Conservation (phyloP, 2,329 filamentous ascomycete genomes). For the Aspergillus ochraceoroseus region DNA sequence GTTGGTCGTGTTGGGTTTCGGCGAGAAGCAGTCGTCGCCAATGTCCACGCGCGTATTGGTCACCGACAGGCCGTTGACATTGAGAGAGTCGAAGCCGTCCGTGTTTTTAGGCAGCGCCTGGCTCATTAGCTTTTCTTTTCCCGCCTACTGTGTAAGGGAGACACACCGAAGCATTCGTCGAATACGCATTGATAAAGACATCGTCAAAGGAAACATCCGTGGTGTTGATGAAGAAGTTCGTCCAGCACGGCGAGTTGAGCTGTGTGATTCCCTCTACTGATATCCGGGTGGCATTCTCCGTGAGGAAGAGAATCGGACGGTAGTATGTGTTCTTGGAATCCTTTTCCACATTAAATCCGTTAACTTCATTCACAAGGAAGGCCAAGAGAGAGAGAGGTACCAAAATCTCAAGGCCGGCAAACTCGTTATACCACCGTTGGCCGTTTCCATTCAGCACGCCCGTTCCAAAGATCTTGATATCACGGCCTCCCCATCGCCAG, state of each 20-base stretch:
- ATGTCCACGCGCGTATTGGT: conserved; percentile 51
- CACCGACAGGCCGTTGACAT: conserved; percentile 52
- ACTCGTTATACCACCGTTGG: conserved; percentile 48
- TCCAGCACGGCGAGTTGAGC: conserved; percentile 60
- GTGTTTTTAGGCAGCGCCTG: conserved; percentile 54
- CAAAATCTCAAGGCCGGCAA: conserved; percentile 41
- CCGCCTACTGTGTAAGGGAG: neutral
- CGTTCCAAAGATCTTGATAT: conserved; percentile 57
- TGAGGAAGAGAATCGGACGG: conserved; percentile 57
- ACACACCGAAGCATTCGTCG: conserved; percentile 43
- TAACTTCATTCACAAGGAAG: no score
- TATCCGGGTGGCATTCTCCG: conserved; percentile 57
- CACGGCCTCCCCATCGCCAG: conserved; percentile 59
- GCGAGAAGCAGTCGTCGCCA: conserved; percentile 59
- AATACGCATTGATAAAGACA: conserved; percentile 52
- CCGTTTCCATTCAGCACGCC: conserved; percentile 56
- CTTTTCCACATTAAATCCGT: conserved; percentile 19
- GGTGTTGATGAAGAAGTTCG: conserved; percentile 57
- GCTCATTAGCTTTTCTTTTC: conserved; percentile 12
- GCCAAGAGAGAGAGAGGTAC: no score
- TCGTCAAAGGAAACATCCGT: conserved; percentile 53
- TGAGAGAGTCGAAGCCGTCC: conserved; percentile 59
- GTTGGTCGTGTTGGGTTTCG: conserved; percentile 57
- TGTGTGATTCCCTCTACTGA: conserved; percentile 55
- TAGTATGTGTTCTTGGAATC: conserved; percentile 54